A percentile compares a stretch with the other conserved stretches of the same genome.
Evolutionary conservation across 2,329 filamentous ascomycete genomes (phyloP).

Genomic region (Sporothrix phasma): DNA sequence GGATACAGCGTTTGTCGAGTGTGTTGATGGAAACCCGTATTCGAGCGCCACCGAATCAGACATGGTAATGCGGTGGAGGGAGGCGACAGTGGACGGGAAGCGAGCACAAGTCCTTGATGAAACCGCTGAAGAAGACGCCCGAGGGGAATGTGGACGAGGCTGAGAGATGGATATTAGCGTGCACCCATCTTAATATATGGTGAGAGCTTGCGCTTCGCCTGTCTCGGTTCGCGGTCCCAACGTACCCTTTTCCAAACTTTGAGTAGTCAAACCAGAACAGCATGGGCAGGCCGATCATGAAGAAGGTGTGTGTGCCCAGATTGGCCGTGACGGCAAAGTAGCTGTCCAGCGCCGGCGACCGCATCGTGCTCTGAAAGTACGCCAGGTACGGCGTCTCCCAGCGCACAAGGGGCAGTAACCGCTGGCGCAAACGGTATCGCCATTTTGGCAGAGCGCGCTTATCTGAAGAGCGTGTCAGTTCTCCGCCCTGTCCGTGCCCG

Average conservation of each 20-base stretch:
- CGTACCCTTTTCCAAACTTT: slow-evolving; percentile 76
- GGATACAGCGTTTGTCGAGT: slow-evolving; percentile 93
- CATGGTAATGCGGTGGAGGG: slow-evolving; percentile 95
- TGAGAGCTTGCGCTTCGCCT: background rate
- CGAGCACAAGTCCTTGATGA: slow-evolving; percentile 88
- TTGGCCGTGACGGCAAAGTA: slow-evolving; percentile 98
- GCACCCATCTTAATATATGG: no score
- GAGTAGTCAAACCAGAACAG: slow-evolving; percentile 94
- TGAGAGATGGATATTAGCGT: slow-evolving; percentile 23
- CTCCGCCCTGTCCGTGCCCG: background rate
- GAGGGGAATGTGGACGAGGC: slow-evolving; percentile 65
- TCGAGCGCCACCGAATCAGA: slow-evolving; percentile 90
- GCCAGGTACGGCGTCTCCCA: slow-evolving; percentile 95
- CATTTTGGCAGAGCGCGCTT: slow-evolving; percentile 73
- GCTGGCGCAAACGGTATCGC: slow-evolving; percentile 77
- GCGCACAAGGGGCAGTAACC: slow-evolving; percentile 74
- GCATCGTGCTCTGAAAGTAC: slow-evolving; percentile 67
- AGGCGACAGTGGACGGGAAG: slow-evolving; percentile 86
- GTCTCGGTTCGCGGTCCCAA: slow-evolving; percentile 18
- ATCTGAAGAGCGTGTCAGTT: slow-evolving; percentile 41
- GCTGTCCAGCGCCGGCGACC: slow-evolving; percentile 77
- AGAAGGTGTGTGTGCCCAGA: slow-evolving; percentile 94
- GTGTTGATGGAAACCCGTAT: slow-evolving; percentile 94
- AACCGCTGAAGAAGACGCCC: slow-evolving; percentile 81
- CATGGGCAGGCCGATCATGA: slow-evolving; percentile 90